Evolutionary conservation across 768 basidiomycete species (phyloP).

Genomic region (Lactifluus pinguis): DNA sequence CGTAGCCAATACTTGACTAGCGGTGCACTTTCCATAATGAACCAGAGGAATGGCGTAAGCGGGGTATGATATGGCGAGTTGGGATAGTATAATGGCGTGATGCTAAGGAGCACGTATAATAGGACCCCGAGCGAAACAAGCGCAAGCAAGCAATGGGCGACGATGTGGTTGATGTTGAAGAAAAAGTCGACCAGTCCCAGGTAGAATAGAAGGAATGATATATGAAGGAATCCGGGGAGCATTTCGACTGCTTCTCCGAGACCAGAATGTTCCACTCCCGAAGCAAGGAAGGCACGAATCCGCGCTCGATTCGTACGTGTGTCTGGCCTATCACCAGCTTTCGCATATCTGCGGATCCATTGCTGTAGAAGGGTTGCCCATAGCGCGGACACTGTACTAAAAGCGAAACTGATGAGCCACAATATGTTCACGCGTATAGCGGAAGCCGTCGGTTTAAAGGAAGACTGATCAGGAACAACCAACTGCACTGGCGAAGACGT

Average conservation of each 20-base stretch:
- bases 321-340: too few relatives aligned
- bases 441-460: neutral
- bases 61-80: neutral
- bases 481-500: neutral
- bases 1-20: neutral
- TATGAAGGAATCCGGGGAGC: slow-evolving; percentile 20
- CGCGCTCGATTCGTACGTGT: too few relatives aligned
- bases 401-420: neutral
- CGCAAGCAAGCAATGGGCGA: neutral
- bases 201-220: neutral
- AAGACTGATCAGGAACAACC: neutral
- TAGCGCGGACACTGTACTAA: neutral
- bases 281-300: too few relatives aligned
- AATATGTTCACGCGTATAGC: neutral
- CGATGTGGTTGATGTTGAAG: neutral
- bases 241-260: slow-evolving; percentile 33
- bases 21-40: neutral
- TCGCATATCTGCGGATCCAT: neutral
- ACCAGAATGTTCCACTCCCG: slow-evolving; percentile 24
- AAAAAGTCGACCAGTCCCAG: neutral
- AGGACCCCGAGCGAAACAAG: neutral
- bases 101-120: neutral
- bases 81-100: neutral
- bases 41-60: neutral
- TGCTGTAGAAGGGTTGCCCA: neutral